These are phyloP conservation scores for Diplodia intermedia DNA, from an alignment of 2,329 filamentous ascomycete genomes.

Conservation along the genomic window DNA sequence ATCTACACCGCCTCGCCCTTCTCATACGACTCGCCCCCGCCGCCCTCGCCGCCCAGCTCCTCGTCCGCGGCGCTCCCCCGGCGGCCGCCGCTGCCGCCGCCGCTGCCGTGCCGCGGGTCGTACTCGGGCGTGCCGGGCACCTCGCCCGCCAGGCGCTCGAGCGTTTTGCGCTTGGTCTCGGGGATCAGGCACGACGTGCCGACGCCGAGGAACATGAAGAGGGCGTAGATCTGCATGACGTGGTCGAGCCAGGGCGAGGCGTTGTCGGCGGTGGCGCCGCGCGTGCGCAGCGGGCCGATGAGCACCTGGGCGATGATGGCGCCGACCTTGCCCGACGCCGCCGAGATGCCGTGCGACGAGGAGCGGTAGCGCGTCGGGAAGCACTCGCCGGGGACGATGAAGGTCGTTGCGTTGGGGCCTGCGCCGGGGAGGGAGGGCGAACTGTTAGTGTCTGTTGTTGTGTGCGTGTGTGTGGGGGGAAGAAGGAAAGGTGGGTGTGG, in stretches of 20 bases:
- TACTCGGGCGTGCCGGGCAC: slow-evolving; percentile 63
- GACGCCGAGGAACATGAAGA: slow-evolving; percentile 79
- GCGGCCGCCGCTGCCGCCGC: neutral
- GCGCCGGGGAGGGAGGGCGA: neutral
- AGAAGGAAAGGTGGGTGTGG: slow-evolving; percentile 34
- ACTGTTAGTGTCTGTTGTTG: too few species aligned
- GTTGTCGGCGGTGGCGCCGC: slow-evolving; percentile 59
- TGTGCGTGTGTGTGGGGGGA: too few species aligned
- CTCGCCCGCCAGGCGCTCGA: slow-evolving; percentile 75
- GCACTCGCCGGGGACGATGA: slow-evolving; percentile 60
- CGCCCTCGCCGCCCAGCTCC: neutral
- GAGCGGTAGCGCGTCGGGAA: slow-evolving; percentile 59
- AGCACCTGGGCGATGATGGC: slow-evolving; percentile 59
- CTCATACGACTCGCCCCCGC: slow-evolving; percentile 13
- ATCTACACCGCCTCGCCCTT: slow-evolving; percentile 25
- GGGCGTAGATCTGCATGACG: slow-evolving; percentile 77
- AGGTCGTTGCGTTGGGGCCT: slow-evolving; percentile 58
- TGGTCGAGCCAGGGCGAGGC: slow-evolving; percentile 72
- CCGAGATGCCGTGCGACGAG: slow-evolving; percentile 58
- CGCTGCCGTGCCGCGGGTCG: slow-evolving; percentile 40
- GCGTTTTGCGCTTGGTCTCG: slow-evolving; percentile 75
- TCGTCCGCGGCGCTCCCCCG: too few species aligned
- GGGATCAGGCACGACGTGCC: slow-evolving; percentile 75
- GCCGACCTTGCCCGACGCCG: slow-evolving; percentile 57
- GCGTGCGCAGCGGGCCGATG: slow-evolving; percentile 59